These are phyloP conservation scores for Hyphopichia wangnamkhiaoensis DNA, from an alignment of 1,139 yeast genomes.

Conservation along the genomic window DNA sequence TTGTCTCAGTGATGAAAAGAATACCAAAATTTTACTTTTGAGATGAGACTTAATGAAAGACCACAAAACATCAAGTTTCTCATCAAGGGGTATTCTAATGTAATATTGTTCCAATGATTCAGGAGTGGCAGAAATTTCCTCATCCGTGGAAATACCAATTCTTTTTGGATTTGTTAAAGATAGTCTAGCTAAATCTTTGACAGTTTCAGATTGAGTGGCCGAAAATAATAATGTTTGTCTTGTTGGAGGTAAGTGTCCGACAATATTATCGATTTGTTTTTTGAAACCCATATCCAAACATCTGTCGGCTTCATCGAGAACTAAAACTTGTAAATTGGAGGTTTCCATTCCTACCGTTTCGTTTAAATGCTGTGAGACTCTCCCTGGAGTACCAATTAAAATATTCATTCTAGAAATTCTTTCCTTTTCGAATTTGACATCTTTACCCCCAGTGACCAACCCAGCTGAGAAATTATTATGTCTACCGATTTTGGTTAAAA, in stretches of 20 bases:
- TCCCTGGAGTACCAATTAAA: conserved; percentile 93
- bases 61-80: conserved; percentile 83
- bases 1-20: conserved; percentile 90
- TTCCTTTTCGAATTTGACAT: conserved; percentile 82
- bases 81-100: conserved; percentile 67
- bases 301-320: conserved; percentile 94
- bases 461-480: conserved; percentile 87
- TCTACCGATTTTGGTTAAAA: conserved; percentile 79
- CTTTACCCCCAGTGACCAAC: conserved; percentile 95
- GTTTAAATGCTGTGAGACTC: conserved; percentile 91
- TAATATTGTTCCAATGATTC: conserved; percentile 82
- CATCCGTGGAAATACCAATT: conserved; percentile 61
- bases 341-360: conserved; percentile 87
- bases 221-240: conserved; percentile 89
- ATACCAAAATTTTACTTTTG: conserved; percentile 81
- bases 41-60: conserved; percentile 89
- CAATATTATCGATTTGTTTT: conserved; percentile 80
- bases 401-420: conserved; percentile 83
- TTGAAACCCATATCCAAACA: conserved; percentile 97
- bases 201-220: conserved; percentile 91
- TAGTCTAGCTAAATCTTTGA: conserved; percentile 83
- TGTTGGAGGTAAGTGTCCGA: conserved; percentile 77
- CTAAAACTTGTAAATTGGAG: conserved; percentile 75
- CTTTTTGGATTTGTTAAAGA: conserved; percentile 79
- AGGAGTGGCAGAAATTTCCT: conserved; percentile 67